Evolutionary conservation across 73 alveolate genomes (phyloP).

Genomic region (Stentor coeruleus): DNA sequence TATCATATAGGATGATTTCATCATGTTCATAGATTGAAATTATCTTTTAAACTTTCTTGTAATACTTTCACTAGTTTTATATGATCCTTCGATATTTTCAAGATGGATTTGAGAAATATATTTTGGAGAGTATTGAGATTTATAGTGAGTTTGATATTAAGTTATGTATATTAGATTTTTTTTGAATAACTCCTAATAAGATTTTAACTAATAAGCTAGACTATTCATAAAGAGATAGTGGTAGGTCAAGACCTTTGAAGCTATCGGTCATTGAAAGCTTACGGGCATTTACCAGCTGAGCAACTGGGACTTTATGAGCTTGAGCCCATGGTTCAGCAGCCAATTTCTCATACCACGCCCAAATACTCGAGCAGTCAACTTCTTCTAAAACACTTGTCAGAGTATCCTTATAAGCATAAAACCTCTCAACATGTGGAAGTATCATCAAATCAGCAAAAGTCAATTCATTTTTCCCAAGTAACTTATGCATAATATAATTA

Average conservation of each 20-base stretch:
- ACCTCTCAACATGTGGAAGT: slow-evolving; percentile 2
- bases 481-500: not conserved
- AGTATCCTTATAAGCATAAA: not conserved
- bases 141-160: no score
- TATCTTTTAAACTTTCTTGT: no score
- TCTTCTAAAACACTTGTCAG: not conserved
- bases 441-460: slow-evolving; percentile 13
- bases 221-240: slow-evolving; percentile 11
- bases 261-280: not conserved
- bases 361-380: not conserved
- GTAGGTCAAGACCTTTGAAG: not conserved
- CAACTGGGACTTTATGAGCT: not conserved
- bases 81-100: no score
- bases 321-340: not conserved
- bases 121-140: no score
- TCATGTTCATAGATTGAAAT: no score
- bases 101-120: no score
- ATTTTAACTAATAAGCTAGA: no score
- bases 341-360: slow-evolving; percentile 1
- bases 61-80: no score
- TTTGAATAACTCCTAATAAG: no score
- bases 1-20: no score
- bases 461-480: not conserved
- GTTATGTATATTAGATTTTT: no score
- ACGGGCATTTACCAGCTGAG: not conserved